Evolutionary conservation across 768 basidiomycete genomes (phyloP).

Genomic region (Gautieria morchelliformis): DNA sequence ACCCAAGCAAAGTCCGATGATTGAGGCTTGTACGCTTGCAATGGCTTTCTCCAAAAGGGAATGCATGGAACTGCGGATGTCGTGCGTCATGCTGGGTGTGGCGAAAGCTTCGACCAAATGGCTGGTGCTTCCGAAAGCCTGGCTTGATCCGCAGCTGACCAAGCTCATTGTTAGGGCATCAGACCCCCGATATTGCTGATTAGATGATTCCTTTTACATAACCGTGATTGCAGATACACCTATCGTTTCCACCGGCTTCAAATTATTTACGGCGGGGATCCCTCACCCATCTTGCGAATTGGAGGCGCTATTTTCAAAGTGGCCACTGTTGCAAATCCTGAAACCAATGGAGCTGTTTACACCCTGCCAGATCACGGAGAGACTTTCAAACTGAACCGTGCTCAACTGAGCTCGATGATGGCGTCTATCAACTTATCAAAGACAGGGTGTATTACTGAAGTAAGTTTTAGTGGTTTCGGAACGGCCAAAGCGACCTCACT

Average conservation of each 20-base stretch:
- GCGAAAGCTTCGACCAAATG: too few relatives aligned
- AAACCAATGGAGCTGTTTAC: constrained; percentile 38
- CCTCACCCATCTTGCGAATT: constrained; percentile 37
- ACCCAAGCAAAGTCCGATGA: too few relatives aligned
- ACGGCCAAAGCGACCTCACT: neutral
- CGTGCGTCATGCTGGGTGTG: too few relatives aligned
- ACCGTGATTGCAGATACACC: constrained; percentile 30
- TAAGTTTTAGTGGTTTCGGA: neutral
- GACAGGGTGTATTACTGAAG: constrained; percentile 2
- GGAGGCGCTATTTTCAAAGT: constrained; percentile 44
- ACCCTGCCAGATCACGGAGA: constrained; percentile 41
- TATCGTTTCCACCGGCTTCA: constrained; percentile 31
- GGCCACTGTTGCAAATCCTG: constrained; percentile 35
- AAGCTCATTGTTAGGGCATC: too few relatives aligned
- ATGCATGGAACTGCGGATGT: too few relatives aligned
- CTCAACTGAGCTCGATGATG: constrained; percentile 36
- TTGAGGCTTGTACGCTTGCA: too few relatives aligned
- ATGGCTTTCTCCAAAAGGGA: too few relatives aligned
- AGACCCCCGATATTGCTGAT: too few relatives aligned
- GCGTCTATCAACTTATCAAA: constrained; percentile 45
- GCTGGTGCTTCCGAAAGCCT: too few relatives aligned
- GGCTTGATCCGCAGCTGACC: too few relatives aligned
- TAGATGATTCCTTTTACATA: too few relatives aligned
- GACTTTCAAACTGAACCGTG: constrained; percentile 31
- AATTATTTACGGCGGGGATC: constrained; percentile 38